Evolutionary conservation across 2,329 filamentous ascomycete genomes (phyloP).

Genomic region (Colletotrichum orchidophilum): DNA sequence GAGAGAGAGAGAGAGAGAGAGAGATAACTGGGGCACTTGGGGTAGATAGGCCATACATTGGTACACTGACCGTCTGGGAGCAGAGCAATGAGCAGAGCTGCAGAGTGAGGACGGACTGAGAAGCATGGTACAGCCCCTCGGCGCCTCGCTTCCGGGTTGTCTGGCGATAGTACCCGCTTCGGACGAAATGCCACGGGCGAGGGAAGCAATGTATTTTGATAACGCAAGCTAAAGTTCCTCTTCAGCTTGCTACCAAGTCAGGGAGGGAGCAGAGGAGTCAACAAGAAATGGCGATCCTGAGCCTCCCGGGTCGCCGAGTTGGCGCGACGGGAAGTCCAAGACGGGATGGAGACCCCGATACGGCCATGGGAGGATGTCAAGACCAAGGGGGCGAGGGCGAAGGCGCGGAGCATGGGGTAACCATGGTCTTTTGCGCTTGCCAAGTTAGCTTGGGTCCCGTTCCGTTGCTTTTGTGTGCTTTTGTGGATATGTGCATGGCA

Average conservation of each 20-base stretch:
- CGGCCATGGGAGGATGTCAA: not conserved
- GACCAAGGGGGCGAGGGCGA: conserved; percentile 6
- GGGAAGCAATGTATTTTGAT: not conserved
- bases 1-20: no score
- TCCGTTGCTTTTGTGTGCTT: not conserved
- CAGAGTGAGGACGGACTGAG: not conserved
- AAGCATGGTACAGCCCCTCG: conserved; percentile 27
- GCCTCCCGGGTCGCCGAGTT: not conserved
- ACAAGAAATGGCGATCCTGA: conserved; percentile 6
- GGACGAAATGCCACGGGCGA: not conserved
- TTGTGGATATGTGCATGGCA: no score
- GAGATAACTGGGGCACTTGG: not conserved
- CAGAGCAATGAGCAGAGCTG: not conserved
- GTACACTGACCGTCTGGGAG: not conserved
- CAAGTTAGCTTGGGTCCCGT: no score
- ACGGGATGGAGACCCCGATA: not conserved
- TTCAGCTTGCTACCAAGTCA: not conserved
- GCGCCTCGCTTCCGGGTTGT: conserved; percentile 23
- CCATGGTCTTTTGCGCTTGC: no score
- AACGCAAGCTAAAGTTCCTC: not conserved
- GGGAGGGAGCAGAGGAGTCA: no score
- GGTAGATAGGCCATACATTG: not conserved
- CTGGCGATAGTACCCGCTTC: not conserved
- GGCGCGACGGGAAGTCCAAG: not conserved
- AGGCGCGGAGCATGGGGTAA: not conserved